phyloP scores from a whole-genome alignment of 164 flowering plant genomes.

The Macadamia tetraphylla region DNA sequence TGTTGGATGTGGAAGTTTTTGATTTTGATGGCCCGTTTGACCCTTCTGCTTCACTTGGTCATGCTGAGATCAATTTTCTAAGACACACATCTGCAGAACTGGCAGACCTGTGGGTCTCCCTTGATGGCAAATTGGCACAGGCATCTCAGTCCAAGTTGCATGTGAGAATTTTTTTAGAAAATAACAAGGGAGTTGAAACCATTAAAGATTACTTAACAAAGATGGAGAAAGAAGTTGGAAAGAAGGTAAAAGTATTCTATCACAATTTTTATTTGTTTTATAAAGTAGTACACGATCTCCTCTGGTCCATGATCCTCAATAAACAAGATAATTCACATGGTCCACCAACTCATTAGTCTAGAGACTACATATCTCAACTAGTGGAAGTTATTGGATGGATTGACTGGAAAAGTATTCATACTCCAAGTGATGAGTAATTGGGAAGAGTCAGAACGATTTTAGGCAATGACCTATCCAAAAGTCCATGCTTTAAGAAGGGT shows the following conservation, averaged over 20 bases:
- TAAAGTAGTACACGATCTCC: neutral
- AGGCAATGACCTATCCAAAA: too few species aligned
- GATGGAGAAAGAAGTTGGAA: conserved; percentile 85
- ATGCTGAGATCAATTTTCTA: conserved; percentile 73
- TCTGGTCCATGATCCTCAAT: neutral
- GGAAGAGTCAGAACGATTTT: neutral
- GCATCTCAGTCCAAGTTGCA: conserved; percentile 69
- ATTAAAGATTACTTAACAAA: conserved; percentile 62
- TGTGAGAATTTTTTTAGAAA: conserved; percentile 70
- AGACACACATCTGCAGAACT: conserved; percentile 57
- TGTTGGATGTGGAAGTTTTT: conserved; percentile 75
- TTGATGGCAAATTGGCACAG: conserved; percentile 65
- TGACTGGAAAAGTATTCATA: neutral
- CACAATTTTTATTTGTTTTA: neutral
- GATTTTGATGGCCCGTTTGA: conserved; percentile 86
- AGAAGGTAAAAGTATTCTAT: conserved; percentile 42
- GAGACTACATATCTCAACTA: neutral
- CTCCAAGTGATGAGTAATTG: too few species aligned
- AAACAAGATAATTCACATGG: neutral
- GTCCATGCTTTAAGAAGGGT: too few species aligned
- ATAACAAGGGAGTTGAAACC: conserved; percentile 61
- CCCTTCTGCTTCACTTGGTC: conserved; percentile 68
- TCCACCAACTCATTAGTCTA: neutral
- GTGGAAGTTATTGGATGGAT: neutral
- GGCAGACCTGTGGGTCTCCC: conserved; percentile 72